These are phyloP conservation scores for Rubroboletus pulcherrimus DNA, from an alignment of 768 basidiomycete genomes.

Conservation along the genomic window DNA sequence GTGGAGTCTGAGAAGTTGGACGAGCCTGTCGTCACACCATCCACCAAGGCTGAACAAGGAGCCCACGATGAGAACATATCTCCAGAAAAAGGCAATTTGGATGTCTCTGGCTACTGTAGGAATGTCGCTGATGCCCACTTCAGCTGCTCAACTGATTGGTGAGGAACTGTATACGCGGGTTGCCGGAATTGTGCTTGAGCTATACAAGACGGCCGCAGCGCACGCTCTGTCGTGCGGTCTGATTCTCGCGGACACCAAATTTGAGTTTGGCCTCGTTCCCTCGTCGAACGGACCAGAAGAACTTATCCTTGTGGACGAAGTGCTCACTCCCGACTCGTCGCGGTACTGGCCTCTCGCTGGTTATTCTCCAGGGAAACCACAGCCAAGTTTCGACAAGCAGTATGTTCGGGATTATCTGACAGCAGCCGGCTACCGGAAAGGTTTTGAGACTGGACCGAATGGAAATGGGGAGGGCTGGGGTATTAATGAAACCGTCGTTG, in stretches of 20 bases:
- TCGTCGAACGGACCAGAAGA: constrained; percentile 35
- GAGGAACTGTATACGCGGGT: constrained; percentile 58
- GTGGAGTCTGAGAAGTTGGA: constrained; percentile 82
- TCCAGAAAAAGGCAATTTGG: constrained; percentile 59
- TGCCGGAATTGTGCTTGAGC: constrained; percentile 53
- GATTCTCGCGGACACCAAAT: constrained; percentile 97
- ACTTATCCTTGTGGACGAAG: constrained; percentile 90
- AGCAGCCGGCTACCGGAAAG: constrained; percentile 66
- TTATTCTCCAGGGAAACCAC: constrained; percentile 70
- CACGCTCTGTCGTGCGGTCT: constrained; percentile 74
- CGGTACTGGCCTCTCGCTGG: constrained; percentile 87
- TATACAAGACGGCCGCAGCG: constrained; percentile 72
- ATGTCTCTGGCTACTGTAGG: constrained; percentile 1
- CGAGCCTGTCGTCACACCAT: constrained; percentile 89
- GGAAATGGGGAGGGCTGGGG: constrained; percentile 73
- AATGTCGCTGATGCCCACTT: constrained; percentile 2
- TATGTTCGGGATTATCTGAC: constrained; percentile 90
- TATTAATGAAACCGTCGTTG: constrained; percentile 71
- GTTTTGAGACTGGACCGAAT: constrained; percentile 69
- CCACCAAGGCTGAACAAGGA: constrained; percentile 94
- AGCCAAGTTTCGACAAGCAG: constrained; percentile 96
- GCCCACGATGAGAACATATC: constrained; percentile 96
- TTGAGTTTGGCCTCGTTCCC: constrained; percentile 88
- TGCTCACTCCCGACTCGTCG: constrained; percentile 96
- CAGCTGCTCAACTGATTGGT: constrained; percentile 67